Base-by-base conservation (phyloP, 2,329 filamentous ascomycete genomes). In the Penicillium italicum region DNA sequence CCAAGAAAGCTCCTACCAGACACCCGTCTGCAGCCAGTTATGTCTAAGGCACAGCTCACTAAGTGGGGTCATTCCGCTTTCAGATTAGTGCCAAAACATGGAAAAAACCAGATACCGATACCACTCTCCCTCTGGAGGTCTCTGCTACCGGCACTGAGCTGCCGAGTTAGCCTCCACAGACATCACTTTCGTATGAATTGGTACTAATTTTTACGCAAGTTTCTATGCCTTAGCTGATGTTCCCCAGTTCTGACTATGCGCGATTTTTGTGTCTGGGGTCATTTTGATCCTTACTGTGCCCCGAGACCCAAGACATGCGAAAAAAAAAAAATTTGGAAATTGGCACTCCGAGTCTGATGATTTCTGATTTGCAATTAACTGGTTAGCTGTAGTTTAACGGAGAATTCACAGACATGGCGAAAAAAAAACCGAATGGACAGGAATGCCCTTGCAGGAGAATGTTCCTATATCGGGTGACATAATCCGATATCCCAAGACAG, bases 231-330 rank as follows among this genome's bases (percentile, higher is more conserved):
- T 55, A 41, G 54, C 62, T 57, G 53, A 63, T 58, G 47, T 58
- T 34, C 50, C 55, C 58, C 50, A 50, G 36, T 45, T 59, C 62
- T 65, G 46, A 65, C 62, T 65, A 65, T 65, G 63, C 63, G 63
- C 63, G 63, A 65, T 65, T 65, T 62, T 63, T 48, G 28, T 48
- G 24, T 55, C 53, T 55, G 53, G 53, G 53, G 53, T 49, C 36
- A 26, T 52, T 47, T 33, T 11, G 36, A 26, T 53, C 50, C 36
- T 53, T 53, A 53, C 50, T 44, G 49, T 45, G n/a, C 18, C 40
- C 52, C 46, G 45, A 44, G 11, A 52, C 49, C 41, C 50, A 38
- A 59, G 50, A 53, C 42, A 49, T 42, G 36, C n/a, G 16, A 30
- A 22, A 24, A 53, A 20, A 51, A 22, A 44, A 53, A 46, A 59